Base-by-base conservation (phyloP, 768 basidiomycete genomes). In the Russula compacta region DNA sequence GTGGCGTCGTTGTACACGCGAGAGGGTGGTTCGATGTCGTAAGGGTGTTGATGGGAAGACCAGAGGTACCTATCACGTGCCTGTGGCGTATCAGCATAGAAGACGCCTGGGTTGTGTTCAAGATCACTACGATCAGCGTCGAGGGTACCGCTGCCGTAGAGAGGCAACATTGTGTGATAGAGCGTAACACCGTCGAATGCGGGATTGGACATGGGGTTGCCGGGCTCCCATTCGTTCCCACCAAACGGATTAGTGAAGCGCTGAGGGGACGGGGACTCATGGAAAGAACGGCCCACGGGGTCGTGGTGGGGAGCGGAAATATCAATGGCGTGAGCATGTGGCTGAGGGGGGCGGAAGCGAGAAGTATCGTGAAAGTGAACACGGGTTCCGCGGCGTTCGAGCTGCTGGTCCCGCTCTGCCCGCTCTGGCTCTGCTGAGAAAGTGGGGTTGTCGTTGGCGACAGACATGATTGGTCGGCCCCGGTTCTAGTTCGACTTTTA, bases 41-140 rank as follows among this genome's bases (percentile, higher is more conserved):
- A 79, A 10, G 84, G 83, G 63, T 86, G 83, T 52, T 77, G 73
- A 71, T 83, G 81, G 4, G 83, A 82, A 17, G 82, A 79, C 48
- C 83, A 69, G 0, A 81, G 76, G 59, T 75, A 81, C 67, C 72
- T 77, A 61, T 65, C 54, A 58, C 65, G 55, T 61, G 66, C 14
- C 65, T 65, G 32, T 32, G 63, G 39, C 21, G 17, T 15, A 53
- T 60, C 53, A n/a, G 11, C 21, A 17, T 51, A 54, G 53, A 42
- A 43, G 39, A 14, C 42, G 48, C 39, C 36, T 36, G 32, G 58
- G 35, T 29, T 21, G 11, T 11, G 51, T 46, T 44, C 51, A n/a
- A 43, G 42, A 53, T n/a, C 4, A 46, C 32, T 39, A 9, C 36
- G 32, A 46, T 43, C 32, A 39, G 39, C 24, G 11, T 33, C 21